Base-by-base conservation (phyloP, 179 eudicot genomes). In the Patellifolia procumbens region DNA sequence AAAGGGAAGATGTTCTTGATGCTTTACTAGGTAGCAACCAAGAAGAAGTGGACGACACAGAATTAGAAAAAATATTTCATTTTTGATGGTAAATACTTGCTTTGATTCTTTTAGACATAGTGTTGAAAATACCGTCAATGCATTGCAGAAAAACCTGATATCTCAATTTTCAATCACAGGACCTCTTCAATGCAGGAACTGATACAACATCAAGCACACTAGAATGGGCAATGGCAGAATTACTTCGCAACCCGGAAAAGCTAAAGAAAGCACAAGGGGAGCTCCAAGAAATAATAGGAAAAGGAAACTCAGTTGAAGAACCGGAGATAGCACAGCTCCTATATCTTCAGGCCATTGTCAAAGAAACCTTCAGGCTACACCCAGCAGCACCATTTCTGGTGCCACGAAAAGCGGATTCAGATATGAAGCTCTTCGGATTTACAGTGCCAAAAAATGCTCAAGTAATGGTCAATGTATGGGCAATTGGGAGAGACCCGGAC, bases 281-380 rank as follows among this genome's bases (percentile, higher is more conserved):
- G n/a, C n/a, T n/a, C n/a, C 62, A 24, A 24, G 62, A 22, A 24
- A 4, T 58, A 29, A 24, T 58, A 22, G 62, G 62, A 24, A 58
- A n/a, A n/a, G n/a, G n/a, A n/a, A n/a, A n/a, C n/a, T n/a, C n/a
- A n/a, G n/a, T n/a, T n/a, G n/a, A n/a, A n/a, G n/a, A n/a, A n/a
- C n/a, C n/a, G n/a, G n/a, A n/a, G n/a, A n/a, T n/a, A n/a, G n/a
- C n/a, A n/a, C n/a, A n/a, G n/a, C n/a, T n/a, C n/a, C n/a, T n/a
- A n/a, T n/a, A n/a, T n/a, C n/a, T n/a, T n/a, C n/a, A 24, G 62
- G 62, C 62, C 2, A 24, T 58, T 1, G 28, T 58, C 62, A 58
- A 58, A 15, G 62, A 58, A 58, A 58, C 62, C 31, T 58, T 58
- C 62, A 58, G 62, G 62, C 62, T 58, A 58, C 62, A 58, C 62